phyloP scores from a whole-genome alignment of 2,329 filamentous ascomycete species.

The Trichophyton rubrum region DNA sequence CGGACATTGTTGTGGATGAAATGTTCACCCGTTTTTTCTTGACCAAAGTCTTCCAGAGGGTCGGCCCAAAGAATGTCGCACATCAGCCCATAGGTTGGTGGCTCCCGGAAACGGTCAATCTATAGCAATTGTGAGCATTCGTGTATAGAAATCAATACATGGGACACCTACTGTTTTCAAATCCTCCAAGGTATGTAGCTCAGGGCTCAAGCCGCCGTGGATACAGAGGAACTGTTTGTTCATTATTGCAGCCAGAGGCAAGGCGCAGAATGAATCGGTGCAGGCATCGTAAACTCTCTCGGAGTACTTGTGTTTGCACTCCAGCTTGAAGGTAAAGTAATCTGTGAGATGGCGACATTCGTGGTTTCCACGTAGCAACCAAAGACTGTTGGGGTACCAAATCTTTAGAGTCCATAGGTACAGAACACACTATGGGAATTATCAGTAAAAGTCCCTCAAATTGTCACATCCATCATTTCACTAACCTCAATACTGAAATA shows the following conservation, averaged over 20 bases:
- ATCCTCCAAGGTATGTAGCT: conserved; percentile 91
- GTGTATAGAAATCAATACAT: neutral
- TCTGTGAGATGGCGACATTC: conserved; percentile 98
- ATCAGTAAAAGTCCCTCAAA: conserved; percentile 19
- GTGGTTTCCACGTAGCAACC: conserved; percentile 94
- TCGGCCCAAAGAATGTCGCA: conserved; percentile 99
- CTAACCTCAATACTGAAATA: conserved; percentile 92
- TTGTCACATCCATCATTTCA: neutral
- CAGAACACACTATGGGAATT: conserved; percentile 57
- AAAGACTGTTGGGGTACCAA: conserved; percentile 94
- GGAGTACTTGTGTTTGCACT: conserved; percentile 99
- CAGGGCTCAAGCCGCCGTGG: conserved; percentile 88
- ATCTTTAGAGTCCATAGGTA: conserved; percentile 98
- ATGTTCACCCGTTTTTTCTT: conserved; percentile 96
- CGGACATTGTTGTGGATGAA: conserved; percentile 97
- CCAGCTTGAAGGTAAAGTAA: conserved; percentile 99
- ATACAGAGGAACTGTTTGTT: conserved; percentile 99
- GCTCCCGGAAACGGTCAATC: conserved; percentile 96
- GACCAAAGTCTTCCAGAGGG: conserved; percentile 92
- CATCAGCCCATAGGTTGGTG: conserved; percentile 94
- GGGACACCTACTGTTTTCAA: conserved; percentile 59
- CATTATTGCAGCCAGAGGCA: conserved; percentile 93
- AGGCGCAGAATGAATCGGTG: conserved; percentile 92
- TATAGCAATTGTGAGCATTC: conserved; percentile 26
- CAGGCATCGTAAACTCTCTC: conserved; percentile 93